Conservation (phyloP, 2,329 filamentous ascomycete genomes). For the Ceratocystiopsis minuta region DNA sequence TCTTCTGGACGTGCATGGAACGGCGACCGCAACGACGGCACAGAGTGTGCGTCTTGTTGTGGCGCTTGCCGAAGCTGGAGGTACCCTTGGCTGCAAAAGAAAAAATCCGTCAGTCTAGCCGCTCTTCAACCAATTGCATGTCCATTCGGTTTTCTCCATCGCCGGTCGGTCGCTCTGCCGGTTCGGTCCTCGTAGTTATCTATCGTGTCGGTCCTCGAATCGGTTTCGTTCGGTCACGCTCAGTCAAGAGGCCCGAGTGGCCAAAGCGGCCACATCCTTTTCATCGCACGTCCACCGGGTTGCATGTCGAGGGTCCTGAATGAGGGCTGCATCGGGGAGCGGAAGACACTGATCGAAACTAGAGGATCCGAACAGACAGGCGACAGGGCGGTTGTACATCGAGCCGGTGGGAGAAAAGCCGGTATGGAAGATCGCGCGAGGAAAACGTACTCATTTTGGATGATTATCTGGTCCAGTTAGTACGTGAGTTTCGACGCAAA, state of each 20-base stretch:
- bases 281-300: neutral
- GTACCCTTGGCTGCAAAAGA: conserved; percentile 33
- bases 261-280: too few species aligned
- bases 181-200: neutral
- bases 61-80: conserved; percentile 39
- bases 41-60: conserved; percentile 96
- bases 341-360: neutral
- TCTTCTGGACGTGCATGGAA: conserved; percentile 99
- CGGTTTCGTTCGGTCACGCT: neutral
- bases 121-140: neutral
- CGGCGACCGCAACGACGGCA: conserved; percentile 98
- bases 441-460: conserved; percentile 39
- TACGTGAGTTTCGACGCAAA: neutral
- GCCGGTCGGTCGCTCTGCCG: conserved; percentile 5
- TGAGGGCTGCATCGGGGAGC: too few species aligned
- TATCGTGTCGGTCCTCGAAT: neutral
- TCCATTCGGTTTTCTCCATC: neutral
- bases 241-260: too few species aligned
- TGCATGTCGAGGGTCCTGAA: too few species aligned
- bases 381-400: neutral
- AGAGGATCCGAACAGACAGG: neutral
- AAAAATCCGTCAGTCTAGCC: neutral
- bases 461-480: conserved; percentile 15
- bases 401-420: neutral
- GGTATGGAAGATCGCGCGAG: neutral